These are phyloP conservation scores for Ilex asprella DNA, from an alignment of 257 asterid genomes.

Conservation along the genomic window DNA sequence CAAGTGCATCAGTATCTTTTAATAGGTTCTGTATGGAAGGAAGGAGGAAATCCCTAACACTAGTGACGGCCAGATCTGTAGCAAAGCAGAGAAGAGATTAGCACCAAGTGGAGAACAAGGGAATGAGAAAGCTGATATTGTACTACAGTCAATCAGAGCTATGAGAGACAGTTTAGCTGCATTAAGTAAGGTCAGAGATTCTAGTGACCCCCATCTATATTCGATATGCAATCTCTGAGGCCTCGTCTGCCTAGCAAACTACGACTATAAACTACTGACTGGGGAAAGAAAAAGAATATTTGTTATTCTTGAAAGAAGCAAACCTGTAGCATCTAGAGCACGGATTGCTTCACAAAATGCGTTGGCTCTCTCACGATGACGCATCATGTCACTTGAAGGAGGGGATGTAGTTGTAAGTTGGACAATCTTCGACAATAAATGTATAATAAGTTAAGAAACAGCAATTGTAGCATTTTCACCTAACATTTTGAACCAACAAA, in stretches of 20 bases:
- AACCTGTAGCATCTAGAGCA: constrained; percentile 98
- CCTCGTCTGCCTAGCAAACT: no score
- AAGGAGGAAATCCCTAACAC: constrained; percentile 69
- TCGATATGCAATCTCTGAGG: not conserved
- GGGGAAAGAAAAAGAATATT: constrained; percentile 5
- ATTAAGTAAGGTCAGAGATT: not conserved
- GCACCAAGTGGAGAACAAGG: constrained; percentile 2
- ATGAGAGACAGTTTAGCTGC: not conserved
- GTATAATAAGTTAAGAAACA: constrained; percentile 51
- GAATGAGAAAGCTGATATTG: no score
- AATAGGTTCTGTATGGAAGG: constrained; percentile 89
- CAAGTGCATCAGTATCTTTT: constrained; percentile 83
- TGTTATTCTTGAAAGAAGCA: constrained; percentile 10
- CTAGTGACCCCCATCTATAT: not conserved
- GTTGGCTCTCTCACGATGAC: constrained; percentile 75
- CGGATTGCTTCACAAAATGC: constrained; percentile 97
- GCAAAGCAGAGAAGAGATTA: constrained; percentile 10
- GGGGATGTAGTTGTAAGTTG: constrained; percentile 62
- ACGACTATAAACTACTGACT: no score
- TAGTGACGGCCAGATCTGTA: constrained; percentile 70
- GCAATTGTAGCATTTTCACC: not conserved
- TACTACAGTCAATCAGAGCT: constrained; percentile 3
- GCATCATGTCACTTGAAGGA: constrained; percentile 61
- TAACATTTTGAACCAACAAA: not conserved
- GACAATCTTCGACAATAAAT: constrained; percentile 89